phyloP scores from a whole-genome alignment of 1,139 yeast species.

The Pichia sp. region DNA sequence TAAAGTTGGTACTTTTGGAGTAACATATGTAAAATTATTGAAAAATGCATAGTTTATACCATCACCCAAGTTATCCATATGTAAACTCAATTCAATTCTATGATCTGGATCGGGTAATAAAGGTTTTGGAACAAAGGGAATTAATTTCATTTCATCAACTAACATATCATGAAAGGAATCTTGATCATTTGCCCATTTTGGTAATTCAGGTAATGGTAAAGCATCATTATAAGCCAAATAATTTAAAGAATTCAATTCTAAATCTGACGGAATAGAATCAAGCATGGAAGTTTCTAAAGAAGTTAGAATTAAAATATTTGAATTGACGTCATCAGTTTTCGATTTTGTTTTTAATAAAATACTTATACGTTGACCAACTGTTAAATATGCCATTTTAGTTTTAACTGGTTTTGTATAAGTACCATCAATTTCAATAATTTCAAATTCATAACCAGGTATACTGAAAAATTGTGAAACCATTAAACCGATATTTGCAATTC shows the following conservation, averaged over 20 bases:
- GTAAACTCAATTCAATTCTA: conserved; percentile 50
- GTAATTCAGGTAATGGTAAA: conserved; percentile 19
- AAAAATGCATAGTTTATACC: conserved; percentile 74
- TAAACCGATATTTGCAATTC: conserved; percentile 61
- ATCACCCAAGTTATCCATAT: conserved; percentile 63
- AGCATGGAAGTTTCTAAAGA: conserved; percentile 60
- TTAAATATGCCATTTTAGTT: conserved; percentile 53
- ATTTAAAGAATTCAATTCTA: conserved; percentile 49
- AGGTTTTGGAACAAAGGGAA: conserved; percentile 38
- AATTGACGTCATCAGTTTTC: conserved; percentile 28
- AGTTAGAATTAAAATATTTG: conserved; percentile 58
- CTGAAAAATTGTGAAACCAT: conserved; percentile 67
- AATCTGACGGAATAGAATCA: conserved; percentile 48
- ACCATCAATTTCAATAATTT: conserved; percentile 71
- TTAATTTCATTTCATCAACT: conserved; percentile 49
- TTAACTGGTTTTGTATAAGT: conserved; percentile 51
- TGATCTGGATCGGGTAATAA: conserved; percentile 55
- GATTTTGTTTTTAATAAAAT: conserved; percentile 53
- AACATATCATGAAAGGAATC: conserved; percentile 14
- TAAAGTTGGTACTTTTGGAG: conserved; percentile 63
- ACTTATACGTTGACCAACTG: conserved; percentile 68
- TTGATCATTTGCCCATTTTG: conserved; percentile 18
- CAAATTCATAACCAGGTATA: conserved; percentile 61
- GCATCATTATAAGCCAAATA: conserved; percentile 44
- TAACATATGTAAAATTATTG: conserved; percentile 55